Conservation (phyloP, 2,329 filamentous ascomycete genomes). For the Nectriaceae sp. region DNA sequence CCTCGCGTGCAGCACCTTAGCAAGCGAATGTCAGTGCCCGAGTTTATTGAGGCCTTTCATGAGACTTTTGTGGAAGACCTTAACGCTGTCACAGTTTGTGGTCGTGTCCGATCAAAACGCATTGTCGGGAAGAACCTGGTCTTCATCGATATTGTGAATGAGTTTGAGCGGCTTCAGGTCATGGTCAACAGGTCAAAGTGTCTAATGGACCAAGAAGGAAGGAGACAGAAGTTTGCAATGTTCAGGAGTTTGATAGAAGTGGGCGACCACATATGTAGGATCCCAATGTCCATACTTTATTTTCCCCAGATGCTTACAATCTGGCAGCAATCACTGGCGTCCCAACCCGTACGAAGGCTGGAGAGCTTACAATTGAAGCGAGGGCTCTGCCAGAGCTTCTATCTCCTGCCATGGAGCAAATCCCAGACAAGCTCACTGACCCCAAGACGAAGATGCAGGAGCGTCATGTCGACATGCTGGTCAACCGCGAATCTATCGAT, state of each 20-base stretch:
- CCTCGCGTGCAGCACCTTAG: slow-evolving; percentile 34
- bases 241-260: slow-evolving; percentile 69
- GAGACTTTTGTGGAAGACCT: slow-evolving; percentile 27
- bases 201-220: slow-evolving; percentile 35
- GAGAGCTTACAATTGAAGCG: slow-evolving; percentile 74
- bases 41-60: slow-evolving; percentile 36
- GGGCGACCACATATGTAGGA: slow-evolving; percentile 82
- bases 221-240: slow-evolving; percentile 52
- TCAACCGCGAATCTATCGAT: slow-evolving; percentile 68
- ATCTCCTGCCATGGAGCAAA: slow-evolving; percentile 75
- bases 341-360: slow-evolving; percentile 69
- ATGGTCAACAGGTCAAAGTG: slow-evolving; percentile 68
- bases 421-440: slow-evolving; percentile 72
- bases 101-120: slow-evolving; percentile 74
- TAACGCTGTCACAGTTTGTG: slow-evolving; percentile 40
- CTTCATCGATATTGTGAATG: slow-evolving; percentile 80
- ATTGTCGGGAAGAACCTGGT: slow-evolving; percentile 74
- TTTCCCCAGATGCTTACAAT: slow-evolving; percentile 24
- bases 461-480: slow-evolving; percentile 84
- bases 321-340: slow-evolving; percentile 67
- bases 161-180: slow-evolving; percentile 72
- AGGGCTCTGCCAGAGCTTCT: slow-evolving; percentile 69
- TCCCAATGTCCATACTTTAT: slow-evolving; percentile 27
- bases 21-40: slow-evolving; percentile 33
- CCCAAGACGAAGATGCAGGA: slow-evolving; percentile 72